These are phyloP conservation scores for Globisporangium sylvaticum DNA, from an alignment of 352 stramenopile species.

Conservation along the genomic window DNA sequence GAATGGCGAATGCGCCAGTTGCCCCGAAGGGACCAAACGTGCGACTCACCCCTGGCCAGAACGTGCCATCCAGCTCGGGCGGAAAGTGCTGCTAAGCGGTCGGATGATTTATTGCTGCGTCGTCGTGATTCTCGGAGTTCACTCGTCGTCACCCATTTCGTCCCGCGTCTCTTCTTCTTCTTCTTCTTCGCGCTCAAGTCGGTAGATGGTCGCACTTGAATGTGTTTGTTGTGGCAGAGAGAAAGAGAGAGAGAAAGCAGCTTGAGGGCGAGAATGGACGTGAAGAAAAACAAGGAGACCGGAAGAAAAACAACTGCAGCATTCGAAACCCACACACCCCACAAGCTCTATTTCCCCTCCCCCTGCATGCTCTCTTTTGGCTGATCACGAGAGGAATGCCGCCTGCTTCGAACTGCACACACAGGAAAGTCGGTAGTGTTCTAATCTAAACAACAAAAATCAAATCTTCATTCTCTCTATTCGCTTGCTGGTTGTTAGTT, in stretches of 20 bases:
- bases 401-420: constrained; percentile 5
- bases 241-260: not conserved
- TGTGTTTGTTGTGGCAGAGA: not conserved
- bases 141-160: constrained; percentile 10
- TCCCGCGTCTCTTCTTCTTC: constrained; percentile 12
- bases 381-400: constrained; percentile 7
- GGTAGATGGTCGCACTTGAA: constrained; percentile 16
- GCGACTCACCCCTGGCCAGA: constrained; percentile 54
- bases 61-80: constrained; percentile 63
- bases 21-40: constrained; percentile 56
- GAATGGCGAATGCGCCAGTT: constrained; percentile 83
- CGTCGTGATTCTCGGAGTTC: not conserved
- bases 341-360: constrained; percentile 8
- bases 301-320: not conserved
- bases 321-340: constrained; percentile 4
- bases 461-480: constrained; percentile 13
- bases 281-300: constrained; percentile 5
- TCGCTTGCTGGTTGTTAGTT: not conserved
- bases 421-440: constrained; percentile 3
- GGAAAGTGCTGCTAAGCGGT: constrained; percentile 82
- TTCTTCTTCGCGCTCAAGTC: constrained; percentile 8
- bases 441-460: constrained; percentile 15
- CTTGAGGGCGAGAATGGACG: not conserved
- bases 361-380: constrained; percentile 15
- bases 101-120: constrained; percentile 38